Conservation (phyloP, 2,329 filamentous ascomycete species). For the Fusarium praegraminearum region DNA sequence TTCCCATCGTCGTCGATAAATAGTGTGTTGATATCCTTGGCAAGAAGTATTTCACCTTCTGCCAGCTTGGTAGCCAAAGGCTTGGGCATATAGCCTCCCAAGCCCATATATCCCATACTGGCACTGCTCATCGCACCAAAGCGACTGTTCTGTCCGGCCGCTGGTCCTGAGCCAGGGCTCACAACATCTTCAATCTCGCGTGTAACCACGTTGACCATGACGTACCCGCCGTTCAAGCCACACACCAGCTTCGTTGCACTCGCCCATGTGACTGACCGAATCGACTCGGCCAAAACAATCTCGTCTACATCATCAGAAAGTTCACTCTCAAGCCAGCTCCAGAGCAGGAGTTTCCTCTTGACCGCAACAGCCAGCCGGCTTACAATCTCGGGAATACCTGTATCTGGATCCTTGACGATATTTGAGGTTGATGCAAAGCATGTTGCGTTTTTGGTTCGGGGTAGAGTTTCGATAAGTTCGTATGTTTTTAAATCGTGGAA, state of each 20-base stretch:
- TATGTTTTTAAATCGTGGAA: slow-evolving; percentile 91
- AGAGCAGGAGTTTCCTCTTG: slow-evolving; percentile 88
- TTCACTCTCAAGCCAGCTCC: slow-evolving; percentile 98
- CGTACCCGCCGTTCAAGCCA: slow-evolving; percentile 91
- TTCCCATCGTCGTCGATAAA: slow-evolving; percentile 90
- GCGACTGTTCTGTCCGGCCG: slow-evolving; percentile 73
- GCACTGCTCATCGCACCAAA: slow-evolving; percentile 86
- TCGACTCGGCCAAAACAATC: slow-evolving; percentile 82
- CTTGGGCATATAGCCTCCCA: slow-evolving; percentile 90
- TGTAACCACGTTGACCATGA: slow-evolving; percentile 86
- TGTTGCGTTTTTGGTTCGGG: slow-evolving; percentile 87
- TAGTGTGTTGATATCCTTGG: slow-evolving; percentile 96
- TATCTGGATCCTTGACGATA: slow-evolving; percentile 88
- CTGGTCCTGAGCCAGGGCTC: slow-evolving; percentile 77
- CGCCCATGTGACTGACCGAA: slow-evolving; percentile 92
- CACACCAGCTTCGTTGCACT: slow-evolving; percentile 87
- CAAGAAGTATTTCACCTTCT: slow-evolving; percentile 88
- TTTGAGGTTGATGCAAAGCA: slow-evolving; percentile 95
- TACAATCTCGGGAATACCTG: slow-evolving; percentile 91
- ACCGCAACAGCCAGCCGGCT: slow-evolving; percentile 91
- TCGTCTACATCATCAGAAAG: slow-evolving; percentile 79
- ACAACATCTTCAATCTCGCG: slow-evolving; percentile 81
- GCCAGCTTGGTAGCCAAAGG: slow-evolving; percentile 86
- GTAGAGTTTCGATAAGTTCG: slow-evolving; percentile 80
- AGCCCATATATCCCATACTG: slow-evolving; percentile 96